Evolutionary conservation across 768 basidiomycete genomes (phyloP).

Genomic region (Mycena polygramma): DNA sequence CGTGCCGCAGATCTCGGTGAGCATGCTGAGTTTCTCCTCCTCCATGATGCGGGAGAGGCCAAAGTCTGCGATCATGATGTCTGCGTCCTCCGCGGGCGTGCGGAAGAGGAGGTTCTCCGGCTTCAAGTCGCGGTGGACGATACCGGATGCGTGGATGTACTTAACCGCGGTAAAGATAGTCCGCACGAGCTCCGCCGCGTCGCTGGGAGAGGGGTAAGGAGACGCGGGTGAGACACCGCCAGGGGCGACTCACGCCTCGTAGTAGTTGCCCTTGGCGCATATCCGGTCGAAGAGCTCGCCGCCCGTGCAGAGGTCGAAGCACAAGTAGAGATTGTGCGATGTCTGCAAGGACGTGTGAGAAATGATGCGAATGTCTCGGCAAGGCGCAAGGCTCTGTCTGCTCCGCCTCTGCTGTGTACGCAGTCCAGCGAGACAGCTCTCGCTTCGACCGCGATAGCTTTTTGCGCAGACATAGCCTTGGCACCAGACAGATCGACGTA

Average conservation of each 20-base stretch:
- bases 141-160: slow-evolving; percentile 91
- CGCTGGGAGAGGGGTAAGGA: slow-evolving; percentile 57
- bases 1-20: slow-evolving; percentile 97
- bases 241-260: slow-evolving; percentile 78
- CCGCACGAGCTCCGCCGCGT: slow-evolving; percentile 89
- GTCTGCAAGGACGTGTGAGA: slow-evolving; percentile 62
- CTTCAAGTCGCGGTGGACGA: slow-evolving; percentile 97
- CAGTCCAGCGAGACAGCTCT: too few species aligned
- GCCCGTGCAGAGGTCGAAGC: slow-evolving; percentile 96
- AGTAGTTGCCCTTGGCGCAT: slow-evolving; percentile 97
- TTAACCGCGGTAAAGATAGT: slow-evolving; percentile 90
- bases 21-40: slow-evolving; percentile 85
- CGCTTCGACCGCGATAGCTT: too few species aligned
- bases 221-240: background rate
- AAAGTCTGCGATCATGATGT: slow-evolving; percentile 98
- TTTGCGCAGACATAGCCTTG: background rate
- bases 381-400: background rate
- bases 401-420: too few species aligned
- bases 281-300: slow-evolving; percentile 99
- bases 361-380: background rate
- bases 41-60: slow-evolving; percentile 93
- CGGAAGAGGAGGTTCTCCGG: slow-evolving; percentile 98
- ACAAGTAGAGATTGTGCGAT: slow-evolving; percentile 92
- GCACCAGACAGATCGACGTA: slow-evolving; percentile 45
- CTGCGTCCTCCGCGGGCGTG: slow-evolving; percentile 87